Conservation (phyloP, 176 grass and related monocot species). For the Ananas comosus region DNA sequence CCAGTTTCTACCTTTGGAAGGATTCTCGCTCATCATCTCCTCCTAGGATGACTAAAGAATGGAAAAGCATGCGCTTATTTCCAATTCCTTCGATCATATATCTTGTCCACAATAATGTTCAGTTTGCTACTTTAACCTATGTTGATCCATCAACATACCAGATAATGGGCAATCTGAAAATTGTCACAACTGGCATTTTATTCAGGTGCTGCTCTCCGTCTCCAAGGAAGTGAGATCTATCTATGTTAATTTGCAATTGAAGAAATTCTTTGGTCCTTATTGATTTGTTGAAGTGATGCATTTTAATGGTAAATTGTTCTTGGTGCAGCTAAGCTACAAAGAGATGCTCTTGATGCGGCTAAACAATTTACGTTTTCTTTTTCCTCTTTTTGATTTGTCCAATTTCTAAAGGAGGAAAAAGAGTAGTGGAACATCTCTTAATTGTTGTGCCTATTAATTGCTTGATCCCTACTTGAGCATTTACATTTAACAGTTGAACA, state of each 20-base stretch:
- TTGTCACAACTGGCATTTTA: conserved; percentile 93
- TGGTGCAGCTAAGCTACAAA: no score
- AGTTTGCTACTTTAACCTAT: conserved; percentile 84
- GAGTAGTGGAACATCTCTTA: no score
- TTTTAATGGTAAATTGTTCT: no score
- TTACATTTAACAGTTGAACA: no score
- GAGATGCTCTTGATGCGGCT: no score
- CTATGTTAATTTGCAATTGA: no score
- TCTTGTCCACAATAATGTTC: conserved; percentile 90
- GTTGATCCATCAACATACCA: conserved; percentile 97
- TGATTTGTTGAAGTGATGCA: neutral
- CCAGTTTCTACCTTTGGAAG: conserved; percentile 82
- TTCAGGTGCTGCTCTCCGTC: conserved; percentile 50
- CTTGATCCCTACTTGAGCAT: no score
- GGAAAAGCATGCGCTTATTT: conserved; percentile 67
- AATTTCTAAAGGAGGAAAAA: no score
- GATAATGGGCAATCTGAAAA: conserved; percentile 98
- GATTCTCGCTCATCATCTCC: conserved; percentile 58
- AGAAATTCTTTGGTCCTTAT: neutral
- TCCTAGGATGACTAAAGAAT: conserved; percentile 81
- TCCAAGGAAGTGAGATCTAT: neutral
- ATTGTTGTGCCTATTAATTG: no score
- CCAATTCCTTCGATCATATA: conserved; percentile 86
- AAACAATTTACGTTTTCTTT: no score
- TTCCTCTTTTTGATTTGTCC: no score